Evolutionary conservation across 2,329 filamentous ascomycete genomes (phyloP), one percentile per base, ranked within the genome.

Genomic region (Teratosphaeria pseudoeucalypti): DNA sequence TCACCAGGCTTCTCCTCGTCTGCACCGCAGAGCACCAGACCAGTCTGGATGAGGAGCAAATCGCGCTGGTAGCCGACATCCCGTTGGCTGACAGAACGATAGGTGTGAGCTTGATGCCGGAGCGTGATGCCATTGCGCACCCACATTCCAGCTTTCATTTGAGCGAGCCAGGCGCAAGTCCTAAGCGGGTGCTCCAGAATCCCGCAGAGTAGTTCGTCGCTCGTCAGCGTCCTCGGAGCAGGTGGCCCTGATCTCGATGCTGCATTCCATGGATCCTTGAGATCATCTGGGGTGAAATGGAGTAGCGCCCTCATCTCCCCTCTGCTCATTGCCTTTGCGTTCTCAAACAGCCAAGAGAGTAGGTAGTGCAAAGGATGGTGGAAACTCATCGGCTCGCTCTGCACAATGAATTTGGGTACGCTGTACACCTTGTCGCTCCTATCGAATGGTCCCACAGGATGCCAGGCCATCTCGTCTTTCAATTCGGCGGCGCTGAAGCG

Each of bases 71-170:
- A 92, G 1, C 90, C 91, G 23, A 96, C 89, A 73, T 99, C 94
- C 65, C 94, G 82, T 68, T 95, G 90, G 11, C 85, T 85, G 14
- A 96, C 90, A 49, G 90, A 92, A 16, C 91, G 86, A 72, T 99
- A 99, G 19, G 92, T 94, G 57, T 88, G 88, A 72, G 95, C 94
- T 74, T 99, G 94, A 72, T 99, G 94, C 47, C 92, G 85, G 57
- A 99, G 82, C 68, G 92, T 97, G 70, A 99, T 90, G 2, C 94
- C 94, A 71, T 99, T 99, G 59, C 94, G 86, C 63, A 99, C 92
- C 94, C 95, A 99, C 86, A 97, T 95, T 57, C 91, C 90, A 19
- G 92, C 91, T 73, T 95, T 96, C 85, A 99, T 97, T 76, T 99
- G 95, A 6, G 94, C 89, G 34, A 99, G 79, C 94, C 94, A 99